phyloP scores from a whole-genome alignment of 805 yeast species.

The Nakazawaea anatomiae region DNA sequence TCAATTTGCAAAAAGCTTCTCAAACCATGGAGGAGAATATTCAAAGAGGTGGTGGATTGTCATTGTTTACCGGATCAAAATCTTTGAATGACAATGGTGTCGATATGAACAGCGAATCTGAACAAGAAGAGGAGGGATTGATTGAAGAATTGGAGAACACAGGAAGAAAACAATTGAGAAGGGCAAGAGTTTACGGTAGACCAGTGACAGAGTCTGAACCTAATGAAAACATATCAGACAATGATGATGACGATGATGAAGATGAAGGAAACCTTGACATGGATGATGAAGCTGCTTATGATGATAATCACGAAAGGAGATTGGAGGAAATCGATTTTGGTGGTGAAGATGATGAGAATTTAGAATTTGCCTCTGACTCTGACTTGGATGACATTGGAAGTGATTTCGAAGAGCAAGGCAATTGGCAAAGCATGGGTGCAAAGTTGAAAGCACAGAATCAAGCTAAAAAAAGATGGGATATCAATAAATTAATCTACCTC shows the following conservation, averaged over 20 bases:
- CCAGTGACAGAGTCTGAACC: slow-evolving; percentile 40
- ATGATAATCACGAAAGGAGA: slow-evolving; percentile 31
- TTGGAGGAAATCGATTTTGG: slow-evolving; percentile 45
- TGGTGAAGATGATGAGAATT: slow-evolving; percentile 28
- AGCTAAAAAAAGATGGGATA: slow-evolving; percentile 62
- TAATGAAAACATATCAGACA: slow-evolving; percentile 35
- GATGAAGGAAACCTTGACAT: slow-evolving; percentile 15
- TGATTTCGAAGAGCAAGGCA: slow-evolving; percentile 23
- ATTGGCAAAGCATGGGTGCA: slow-evolving; percentile 48
- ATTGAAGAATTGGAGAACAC: slow-evolving; percentile 31
- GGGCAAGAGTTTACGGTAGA: slow-evolving; percentile 52
- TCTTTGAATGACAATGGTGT: slow-evolving; percentile 33
- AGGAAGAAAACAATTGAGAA: slow-evolving; percentile 65
- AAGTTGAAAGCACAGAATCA: slow-evolving; percentile 45
- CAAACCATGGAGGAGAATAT: slow-evolving; percentile 53
- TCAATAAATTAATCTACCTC: slow-evolving; percentile 75
- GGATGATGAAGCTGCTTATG: slow-evolving; percentile 23
- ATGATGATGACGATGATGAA: slow-evolving; percentile 35
- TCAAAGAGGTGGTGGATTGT: slow-evolving; percentile 52
- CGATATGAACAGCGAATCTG: slow-evolving; percentile 31
- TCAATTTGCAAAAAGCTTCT: slow-evolving; percentile 68
- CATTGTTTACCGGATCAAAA: slow-evolving; percentile 61
- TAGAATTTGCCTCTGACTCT: slow-evolving; percentile 48
- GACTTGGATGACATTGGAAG: slow-evolving; percentile 38
- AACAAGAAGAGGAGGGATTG: slow-evolving; percentile 29